Conservation (phyloP, 345 rosid species). For the Eucalyptus sp. region DNA sequence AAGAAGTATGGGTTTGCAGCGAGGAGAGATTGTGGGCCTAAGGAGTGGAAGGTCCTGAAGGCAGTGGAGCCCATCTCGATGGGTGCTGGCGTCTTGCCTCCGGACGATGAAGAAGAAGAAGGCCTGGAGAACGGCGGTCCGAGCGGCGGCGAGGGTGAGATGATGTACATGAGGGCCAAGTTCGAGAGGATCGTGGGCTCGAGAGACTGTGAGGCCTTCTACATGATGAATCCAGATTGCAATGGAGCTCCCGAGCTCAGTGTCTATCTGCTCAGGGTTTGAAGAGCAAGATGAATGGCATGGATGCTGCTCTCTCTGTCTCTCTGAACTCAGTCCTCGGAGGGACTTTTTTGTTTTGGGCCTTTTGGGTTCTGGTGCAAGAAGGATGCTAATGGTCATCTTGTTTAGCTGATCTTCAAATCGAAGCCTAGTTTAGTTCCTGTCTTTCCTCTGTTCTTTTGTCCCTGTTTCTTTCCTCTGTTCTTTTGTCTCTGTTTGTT, state of each 20-base stretch:
- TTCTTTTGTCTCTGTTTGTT: not conserved
- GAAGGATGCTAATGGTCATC: conserved; percentile 3
- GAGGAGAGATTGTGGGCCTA: conserved; percentile 62
- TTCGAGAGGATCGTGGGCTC: conserved; percentile 94
- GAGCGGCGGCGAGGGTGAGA: conserved; percentile 18
- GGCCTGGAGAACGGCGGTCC: not conserved
- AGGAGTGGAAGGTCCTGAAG: conserved; percentile 66
- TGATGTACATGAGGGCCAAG: conserved; percentile 90
- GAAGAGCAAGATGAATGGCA: not conserved
- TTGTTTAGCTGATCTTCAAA: conserved; percentile 4
- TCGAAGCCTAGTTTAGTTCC: conserved; percentile 2
- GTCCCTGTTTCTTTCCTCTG: not conserved
- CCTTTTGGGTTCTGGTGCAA: not conserved
- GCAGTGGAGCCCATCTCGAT: conserved; percentile 91
- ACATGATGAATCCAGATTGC: conserved; percentile 99
- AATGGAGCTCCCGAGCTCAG: conserved; percentile 97
- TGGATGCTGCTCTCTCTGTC: not conserved
- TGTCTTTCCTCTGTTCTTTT: not conserved
- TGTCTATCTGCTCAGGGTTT: conserved; percentile 85
- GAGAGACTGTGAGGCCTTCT: conserved; percentile 96
- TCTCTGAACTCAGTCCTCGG: not conserved
- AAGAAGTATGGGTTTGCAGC: conserved; percentile 79
- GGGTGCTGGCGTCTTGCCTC: conserved; percentile 97
- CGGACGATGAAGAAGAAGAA: conserved; percentile 3
- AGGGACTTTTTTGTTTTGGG: not conserved